These are phyloP conservation scores for Diaporthe capsici DNA, from an alignment of 2,329 filamentous ascomycete genomes.

Conservation along the genomic window DNA sequence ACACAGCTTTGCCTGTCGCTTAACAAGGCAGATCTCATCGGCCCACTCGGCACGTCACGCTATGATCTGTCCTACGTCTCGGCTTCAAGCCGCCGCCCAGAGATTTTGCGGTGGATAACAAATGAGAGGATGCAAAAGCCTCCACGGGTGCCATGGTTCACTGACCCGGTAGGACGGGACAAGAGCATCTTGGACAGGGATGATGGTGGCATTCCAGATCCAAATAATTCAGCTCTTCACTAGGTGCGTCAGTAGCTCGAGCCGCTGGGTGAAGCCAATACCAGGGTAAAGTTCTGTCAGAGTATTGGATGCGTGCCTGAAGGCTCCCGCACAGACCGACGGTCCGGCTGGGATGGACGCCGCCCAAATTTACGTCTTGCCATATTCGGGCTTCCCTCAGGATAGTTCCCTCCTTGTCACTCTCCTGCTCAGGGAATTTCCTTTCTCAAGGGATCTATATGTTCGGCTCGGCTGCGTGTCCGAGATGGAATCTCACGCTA, in stretches of 20 bases:
- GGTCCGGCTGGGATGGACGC: not conserved
- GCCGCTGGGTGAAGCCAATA: not conserved
- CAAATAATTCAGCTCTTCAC: not conserved
- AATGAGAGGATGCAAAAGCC: not conserved
- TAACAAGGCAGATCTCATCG: not conserved
- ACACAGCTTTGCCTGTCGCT: not conserved
- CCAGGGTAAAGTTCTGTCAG: not conserved
- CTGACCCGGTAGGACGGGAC: conserved; percentile 13
- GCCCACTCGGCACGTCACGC: not conserved
- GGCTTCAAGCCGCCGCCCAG: not conserved
- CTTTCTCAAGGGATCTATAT: not conserved
- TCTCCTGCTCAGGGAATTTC: not conserved
- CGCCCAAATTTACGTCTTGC: not conserved
- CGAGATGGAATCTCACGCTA: not conserved
- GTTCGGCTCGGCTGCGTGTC: conserved; percentile 1
- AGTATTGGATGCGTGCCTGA: not conserved
- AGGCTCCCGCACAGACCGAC: conserved; percentile 16
- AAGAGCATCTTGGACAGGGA: not conserved
- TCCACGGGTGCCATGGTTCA: not conserved
- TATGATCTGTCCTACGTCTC: conserved; percentile 17
- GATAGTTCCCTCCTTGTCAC: conserved; percentile 2
- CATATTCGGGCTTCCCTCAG: not conserved
- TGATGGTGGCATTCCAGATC: not conserved
- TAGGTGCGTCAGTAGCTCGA: conserved; percentile 10
- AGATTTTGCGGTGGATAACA: not conserved